Conservation (phyloP, 495 filamentous ascomycete species). For the Xylaria curta region DNA sequence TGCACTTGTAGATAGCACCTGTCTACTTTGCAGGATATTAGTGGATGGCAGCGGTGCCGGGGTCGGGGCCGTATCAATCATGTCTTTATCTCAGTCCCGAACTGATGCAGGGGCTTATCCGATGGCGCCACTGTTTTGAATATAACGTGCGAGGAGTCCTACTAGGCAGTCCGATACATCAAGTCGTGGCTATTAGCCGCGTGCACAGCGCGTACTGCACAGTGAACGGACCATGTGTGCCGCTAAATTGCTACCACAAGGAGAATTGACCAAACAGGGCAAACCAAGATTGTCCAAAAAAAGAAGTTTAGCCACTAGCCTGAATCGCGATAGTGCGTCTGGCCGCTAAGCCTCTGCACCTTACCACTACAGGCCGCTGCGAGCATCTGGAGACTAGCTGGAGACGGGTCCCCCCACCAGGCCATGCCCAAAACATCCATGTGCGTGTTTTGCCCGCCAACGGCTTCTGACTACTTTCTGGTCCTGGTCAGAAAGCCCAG, state of each 20-base stretch:
- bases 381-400: neutral
- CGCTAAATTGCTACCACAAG: constrained; percentile 8
- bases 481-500: no score
- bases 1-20: neutral
- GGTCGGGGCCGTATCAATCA: constrained; percentile 12
- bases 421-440: constrained; percentile 3
- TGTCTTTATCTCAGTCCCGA: constrained; percentile 16
- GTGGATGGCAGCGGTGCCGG: neutral
- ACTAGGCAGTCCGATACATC: neutral
- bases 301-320: constrained; percentile 23
- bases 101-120: constrained; percentile 21
- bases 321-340: neutral
- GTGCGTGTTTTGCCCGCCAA: constrained; percentile 2
- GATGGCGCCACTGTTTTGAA: constrained; percentile 16
- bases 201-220: neutral
- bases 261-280: constrained; percentile 14
- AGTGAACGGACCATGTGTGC: neutral
- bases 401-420: constrained; percentile 4
- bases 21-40: neutral
- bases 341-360: constrained; percentile 1
- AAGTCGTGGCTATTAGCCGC: neutral
- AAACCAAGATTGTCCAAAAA: constrained; percentile 23
- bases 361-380: constrained; percentile 8
- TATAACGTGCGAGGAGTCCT: neutral
- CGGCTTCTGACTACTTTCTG: neutral